A percentile compares a stretch with the other conserved stretches of the same genome.
phyloP scores from a whole-genome alignment of 352 stramenopile genomes.

The Phytopythium chamaehyphon region DNA sequence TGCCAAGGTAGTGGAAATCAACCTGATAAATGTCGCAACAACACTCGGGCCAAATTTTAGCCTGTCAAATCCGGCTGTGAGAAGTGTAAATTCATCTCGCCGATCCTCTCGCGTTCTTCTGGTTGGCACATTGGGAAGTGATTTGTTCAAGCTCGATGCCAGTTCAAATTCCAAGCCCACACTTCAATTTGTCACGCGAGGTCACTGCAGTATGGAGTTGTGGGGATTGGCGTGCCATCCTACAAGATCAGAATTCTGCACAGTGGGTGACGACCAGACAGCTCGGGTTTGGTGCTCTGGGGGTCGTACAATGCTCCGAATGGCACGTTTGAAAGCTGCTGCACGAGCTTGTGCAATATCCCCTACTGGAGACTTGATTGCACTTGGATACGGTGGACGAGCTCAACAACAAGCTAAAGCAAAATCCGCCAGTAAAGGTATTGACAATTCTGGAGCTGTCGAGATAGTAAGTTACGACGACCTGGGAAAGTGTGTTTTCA shows the following conservation, averaged over 20 bases:
- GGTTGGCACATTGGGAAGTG: constrained; percentile 81
- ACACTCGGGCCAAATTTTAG: constrained; percentile 12
- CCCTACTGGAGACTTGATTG: constrained; percentile 37
- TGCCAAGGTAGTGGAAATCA: constrained; percentile 34
- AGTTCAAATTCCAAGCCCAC: constrained; percentile 10
- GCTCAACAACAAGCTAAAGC: constrained; percentile 1
- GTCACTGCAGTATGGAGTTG: constrained; percentile 72
- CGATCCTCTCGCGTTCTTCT: constrained; percentile 44
- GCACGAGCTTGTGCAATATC: constrained; percentile 61
- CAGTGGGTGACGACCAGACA: constrained; percentile 76
- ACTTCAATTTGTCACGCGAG: constrained; percentile 35
- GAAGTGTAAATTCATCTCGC: constrained; percentile 37
- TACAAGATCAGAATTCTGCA: constrained; percentile 58
- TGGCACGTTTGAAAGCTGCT: constrained; percentile 38
- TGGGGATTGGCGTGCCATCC: constrained; percentile 84
- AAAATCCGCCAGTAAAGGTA: constrained; percentile 28
- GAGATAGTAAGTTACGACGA: constrained; percentile 58
- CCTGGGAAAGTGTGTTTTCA: constrained; percentile 55
- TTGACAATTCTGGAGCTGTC: constrained; percentile 64
- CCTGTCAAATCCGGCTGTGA: constrained; percentile 33
- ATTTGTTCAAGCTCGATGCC: constrained; percentile 84
- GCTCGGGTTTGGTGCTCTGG: constrained; percentile 74
- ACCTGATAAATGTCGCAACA: constrained; percentile 34
- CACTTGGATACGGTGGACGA: constrained; percentile 54
- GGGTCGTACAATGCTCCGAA: constrained; percentile 38